phyloP scores from a whole-genome alignment of 2,329 filamentous ascomycete species.

The Lasiodiplodia citricola region DNA sequence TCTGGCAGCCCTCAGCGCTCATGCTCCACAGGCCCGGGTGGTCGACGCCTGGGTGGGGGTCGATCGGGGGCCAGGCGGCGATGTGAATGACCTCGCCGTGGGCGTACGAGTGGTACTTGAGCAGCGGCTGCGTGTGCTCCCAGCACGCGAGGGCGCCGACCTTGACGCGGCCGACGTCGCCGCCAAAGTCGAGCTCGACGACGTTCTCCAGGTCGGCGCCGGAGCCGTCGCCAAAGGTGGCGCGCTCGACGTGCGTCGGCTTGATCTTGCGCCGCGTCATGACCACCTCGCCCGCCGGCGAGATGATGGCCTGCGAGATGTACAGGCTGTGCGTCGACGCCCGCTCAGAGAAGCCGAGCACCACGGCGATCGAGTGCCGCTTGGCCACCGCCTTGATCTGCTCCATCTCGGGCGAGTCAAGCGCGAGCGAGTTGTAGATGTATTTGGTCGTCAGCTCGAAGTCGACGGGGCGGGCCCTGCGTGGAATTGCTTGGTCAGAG shows the following conservation, averaged over 20 bases:
- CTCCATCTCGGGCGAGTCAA: slow-evolving; percentile 51
- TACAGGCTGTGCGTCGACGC: slow-evolving; percentile 45
- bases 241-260: slow-evolving; percentile 52
- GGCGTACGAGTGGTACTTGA: slow-evolving; percentile 50
- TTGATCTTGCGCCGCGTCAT: slow-evolving; percentile 50
- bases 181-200: neutral
- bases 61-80: slow-evolving; percentile 46
- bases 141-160: slow-evolving; percentile 47
- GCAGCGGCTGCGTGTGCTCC: slow-evolving; percentile 50
- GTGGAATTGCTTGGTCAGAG: neutral
- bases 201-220: neutral
- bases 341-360: slow-evolving; percentile 47
- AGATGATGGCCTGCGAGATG: slow-evolving; percentile 48
- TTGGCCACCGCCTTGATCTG: slow-evolving; percentile 45
- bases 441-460: slow-evolving; percentile 47
- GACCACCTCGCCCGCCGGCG: slow-evolving; percentile 38
- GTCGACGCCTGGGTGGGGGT: neutral
- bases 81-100: slow-evolving; percentile 49
- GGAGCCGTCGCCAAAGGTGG: slow-evolving; percentile 48
- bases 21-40: slow-evolving; percentile 16
- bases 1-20: slow-evolving; percentile 38
- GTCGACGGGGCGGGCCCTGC: slow-evolving; percentile 50
- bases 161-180: slow-evolving; percentile 35
- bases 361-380: slow-evolving; percentile 42
- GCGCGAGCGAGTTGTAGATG: slow-evolving; percentile 51